phyloP scores from a whole-genome alignment of 2,329 filamentous ascomycete genomes.

The Nemania sp. region DNA sequence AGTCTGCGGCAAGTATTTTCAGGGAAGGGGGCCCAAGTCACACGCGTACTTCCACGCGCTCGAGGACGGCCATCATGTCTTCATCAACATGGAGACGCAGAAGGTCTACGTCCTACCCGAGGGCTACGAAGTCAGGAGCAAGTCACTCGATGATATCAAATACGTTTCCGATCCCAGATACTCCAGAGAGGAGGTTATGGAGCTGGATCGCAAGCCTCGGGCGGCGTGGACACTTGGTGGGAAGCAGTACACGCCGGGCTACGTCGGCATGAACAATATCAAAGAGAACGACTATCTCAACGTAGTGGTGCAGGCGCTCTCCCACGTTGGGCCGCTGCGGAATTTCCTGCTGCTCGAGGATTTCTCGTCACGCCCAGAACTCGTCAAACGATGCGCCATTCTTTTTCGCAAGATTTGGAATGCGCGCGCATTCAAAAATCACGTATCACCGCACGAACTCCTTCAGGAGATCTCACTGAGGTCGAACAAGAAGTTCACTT shows the following conservation, averaged over 20 bases:
- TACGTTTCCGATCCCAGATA: slow-evolving; percentile 95
- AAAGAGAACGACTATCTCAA: slow-evolving; percentile 99
- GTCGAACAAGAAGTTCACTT: slow-evolving; percentile 91
- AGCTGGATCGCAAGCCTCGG: slow-evolving; percentile 75
- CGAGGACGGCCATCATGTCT: slow-evolving; percentile 95
- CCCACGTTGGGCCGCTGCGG: slow-evolving; percentile 88
- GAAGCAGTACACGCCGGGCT: slow-evolving; percentile 90
- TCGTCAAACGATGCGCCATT: slow-evolving; percentile 88
- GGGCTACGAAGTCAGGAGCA: slow-evolving; percentile 95
- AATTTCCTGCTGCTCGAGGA: slow-evolving; percentile 94
- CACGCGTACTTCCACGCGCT: slow-evolving; percentile 98
- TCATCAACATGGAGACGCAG: slow-evolving; percentile 96
- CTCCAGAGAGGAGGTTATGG: slow-evolving; percentile 80
- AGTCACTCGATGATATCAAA: slow-evolving; percentile 97
- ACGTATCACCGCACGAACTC: slow-evolving; percentile 96
- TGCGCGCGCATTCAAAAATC: slow-evolving; percentile 91
- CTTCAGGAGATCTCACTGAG: slow-evolving; percentile 92
- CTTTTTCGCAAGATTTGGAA: slow-evolving; percentile 99
- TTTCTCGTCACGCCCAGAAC: slow-evolving; percentile 77
- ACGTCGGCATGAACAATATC: slow-evolving; percentile 99
- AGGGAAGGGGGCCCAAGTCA: slow-evolving; percentile 91
- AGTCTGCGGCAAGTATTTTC: slow-evolving; percentile 97
- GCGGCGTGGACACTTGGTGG: slow-evolving; percentile 82
- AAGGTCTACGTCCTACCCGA: slow-evolving; percentile 93
- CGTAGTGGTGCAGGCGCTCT: slow-evolving; percentile 89